phyloP scores from a whole-genome alignment of 495 filamentous ascomycete species.

The Podospora anserina region DNA sequence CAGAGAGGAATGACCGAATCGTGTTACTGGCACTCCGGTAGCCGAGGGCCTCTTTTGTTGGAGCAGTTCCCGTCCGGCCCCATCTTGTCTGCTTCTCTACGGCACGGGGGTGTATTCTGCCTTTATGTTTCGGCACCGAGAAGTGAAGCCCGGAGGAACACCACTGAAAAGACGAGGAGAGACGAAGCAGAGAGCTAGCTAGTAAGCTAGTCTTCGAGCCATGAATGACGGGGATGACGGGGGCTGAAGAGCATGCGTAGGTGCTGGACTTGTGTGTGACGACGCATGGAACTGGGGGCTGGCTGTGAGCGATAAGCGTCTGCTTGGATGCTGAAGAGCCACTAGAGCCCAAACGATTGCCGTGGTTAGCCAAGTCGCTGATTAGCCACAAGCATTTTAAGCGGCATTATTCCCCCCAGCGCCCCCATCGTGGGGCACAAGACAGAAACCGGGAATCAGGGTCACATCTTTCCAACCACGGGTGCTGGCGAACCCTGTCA shows the following conservation, averaged over 20 bases:
- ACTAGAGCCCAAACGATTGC: background rate
- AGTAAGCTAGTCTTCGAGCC: no score
- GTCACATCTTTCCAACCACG: slow-evolving; percentile 36
- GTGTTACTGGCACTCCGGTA: slow-evolving; percentile 2
- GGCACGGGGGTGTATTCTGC: slow-evolving; percentile 2
- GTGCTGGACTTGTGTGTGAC: no score
- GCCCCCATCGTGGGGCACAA: slow-evolving; percentile 23
- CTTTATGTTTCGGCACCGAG: slow-evolving; percentile 21
- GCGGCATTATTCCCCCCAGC: slow-evolving; percentile 23
- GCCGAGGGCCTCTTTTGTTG: background rate
- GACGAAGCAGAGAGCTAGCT: no score
- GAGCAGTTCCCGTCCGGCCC: slow-evolving; percentile 6
- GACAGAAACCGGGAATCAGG: slow-evolving; percentile 39
- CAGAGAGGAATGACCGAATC: slow-evolving; percentile 22
- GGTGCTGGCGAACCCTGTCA: slow-evolving; percentile 32
- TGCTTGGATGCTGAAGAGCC: background rate
- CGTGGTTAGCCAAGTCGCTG: background rate
- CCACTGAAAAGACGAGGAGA: background rate
- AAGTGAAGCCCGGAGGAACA: background rate
- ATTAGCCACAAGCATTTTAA: slow-evolving; percentile 28
- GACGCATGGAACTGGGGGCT: no score
- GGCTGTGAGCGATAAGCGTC: no score
- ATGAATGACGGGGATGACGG: no score
- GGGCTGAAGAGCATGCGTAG: no score
- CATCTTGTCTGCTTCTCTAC: background rate